Evolutionary conservation across 306 rosid species (phyloP).

Genomic region (Fagus crenata): DNA sequence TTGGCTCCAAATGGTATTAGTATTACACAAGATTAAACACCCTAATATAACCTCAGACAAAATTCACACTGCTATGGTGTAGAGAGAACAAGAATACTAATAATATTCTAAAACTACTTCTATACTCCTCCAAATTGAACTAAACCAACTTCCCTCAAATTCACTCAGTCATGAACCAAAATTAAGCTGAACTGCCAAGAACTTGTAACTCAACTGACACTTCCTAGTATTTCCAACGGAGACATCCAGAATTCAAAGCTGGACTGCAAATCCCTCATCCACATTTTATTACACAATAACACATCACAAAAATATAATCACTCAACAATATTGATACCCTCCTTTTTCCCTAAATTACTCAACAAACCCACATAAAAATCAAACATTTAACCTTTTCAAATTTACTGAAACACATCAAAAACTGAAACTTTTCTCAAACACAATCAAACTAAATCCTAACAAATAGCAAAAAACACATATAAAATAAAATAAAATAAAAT

Average conservation of each 20-base stretch:
- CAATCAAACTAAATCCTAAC: constrained; percentile 4
- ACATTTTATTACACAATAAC: neutral
- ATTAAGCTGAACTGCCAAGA: neutral
- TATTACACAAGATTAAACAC: neutral
- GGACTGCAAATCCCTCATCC: neutral
- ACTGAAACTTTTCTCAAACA: constrained; percentile 12
- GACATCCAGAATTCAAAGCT: too few relatives aligned
- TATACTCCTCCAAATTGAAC: neutral
- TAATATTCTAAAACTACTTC: neutral
- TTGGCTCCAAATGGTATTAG: neutral
- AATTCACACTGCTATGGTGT: neutral
- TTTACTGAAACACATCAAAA: neutral
- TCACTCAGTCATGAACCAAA: neutral
- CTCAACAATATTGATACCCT: neutral
- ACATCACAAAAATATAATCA: neutral
- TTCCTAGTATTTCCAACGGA: too few relatives aligned
- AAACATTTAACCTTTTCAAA: neutral
- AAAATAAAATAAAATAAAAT: neutral
- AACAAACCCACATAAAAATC: neutral
- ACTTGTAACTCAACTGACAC: too few relatives aligned
- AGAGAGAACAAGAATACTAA: neutral
- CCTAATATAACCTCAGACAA: neutral
- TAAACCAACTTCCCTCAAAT: constrained; percentile 10
- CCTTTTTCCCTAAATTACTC: neutral
- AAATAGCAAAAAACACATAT: neutral